These are phyloP conservation scores for Mycena capillaripes DNA, from an alignment of 768 basidiomycete genomes.

Conservation along the genomic window DNA sequence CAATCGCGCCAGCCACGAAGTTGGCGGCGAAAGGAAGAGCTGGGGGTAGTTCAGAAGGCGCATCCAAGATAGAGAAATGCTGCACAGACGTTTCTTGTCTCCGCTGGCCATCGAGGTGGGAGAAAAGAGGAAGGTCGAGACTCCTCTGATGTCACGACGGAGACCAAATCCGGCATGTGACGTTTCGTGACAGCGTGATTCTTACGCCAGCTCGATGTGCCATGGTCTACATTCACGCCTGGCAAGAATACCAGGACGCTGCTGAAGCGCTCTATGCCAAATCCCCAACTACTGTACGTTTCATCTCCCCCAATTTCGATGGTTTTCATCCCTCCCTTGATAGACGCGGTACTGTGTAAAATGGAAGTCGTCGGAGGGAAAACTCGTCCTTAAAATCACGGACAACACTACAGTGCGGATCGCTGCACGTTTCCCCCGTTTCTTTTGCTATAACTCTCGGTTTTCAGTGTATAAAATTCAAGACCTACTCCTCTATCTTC, in stretches of 20 bases:
- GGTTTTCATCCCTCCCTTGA: conserved; percentile 1
- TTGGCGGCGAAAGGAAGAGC: conserved; percentile 90
- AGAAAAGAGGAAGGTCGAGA: conserved; percentile 19
- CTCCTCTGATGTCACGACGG: not conserved
- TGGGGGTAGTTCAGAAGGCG: conserved; percentile 44
- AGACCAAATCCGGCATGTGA: not conserved
- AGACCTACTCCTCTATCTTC: conserved; percentile 93
- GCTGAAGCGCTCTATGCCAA: conserved; percentile 88
- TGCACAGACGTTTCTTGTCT: conserved; percentile 50
- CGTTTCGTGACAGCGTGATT: conserved; percentile 20
- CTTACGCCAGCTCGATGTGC: conserved; percentile 54
- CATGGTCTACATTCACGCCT: conserved; percentile 92
- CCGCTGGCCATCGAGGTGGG: conserved; percentile 42
- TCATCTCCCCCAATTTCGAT: not conserved
- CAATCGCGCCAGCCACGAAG: conserved; percentile 96
- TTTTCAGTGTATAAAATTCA: conserved; percentile 93
- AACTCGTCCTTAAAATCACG: conserved; percentile 94
- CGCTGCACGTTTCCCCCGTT: not conserved
- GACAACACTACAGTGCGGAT: conserved; percentile 86
- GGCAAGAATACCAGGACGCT: conserved; percentile 93
- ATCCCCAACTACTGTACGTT: conserved; percentile 80
- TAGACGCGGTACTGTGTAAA: conserved; percentile 94
- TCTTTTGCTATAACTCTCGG: not conserved
- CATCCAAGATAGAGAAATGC: too few species aligned
- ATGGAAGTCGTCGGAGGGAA: conserved; percentile 88